Evolutionary conservation across 164 flowering plant species (phyloP), one percentile per base, ranked within the genome.

Genomic region (Piper betle): DNA sequence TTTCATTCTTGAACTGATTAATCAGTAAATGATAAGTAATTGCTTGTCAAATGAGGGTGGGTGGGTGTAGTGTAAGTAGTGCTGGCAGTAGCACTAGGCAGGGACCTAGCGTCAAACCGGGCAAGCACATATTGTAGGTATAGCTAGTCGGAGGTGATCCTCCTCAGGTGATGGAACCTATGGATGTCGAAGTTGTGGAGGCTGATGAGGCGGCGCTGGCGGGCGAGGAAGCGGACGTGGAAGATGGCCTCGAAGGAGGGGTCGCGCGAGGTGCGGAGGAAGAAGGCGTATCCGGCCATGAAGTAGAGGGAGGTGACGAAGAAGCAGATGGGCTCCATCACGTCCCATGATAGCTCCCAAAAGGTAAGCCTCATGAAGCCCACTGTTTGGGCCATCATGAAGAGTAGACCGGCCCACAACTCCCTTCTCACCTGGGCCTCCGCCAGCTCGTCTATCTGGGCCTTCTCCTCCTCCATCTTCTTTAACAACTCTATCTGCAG

Each of bases 281-380:
- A 85, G 73, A 83, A 85, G 20, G 70, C 56, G 46, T 81, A 83
- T 12, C 80, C 86, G 4, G 75, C 75, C 63, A 73, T 74, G 64
- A 80, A 79, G 64, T 81, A 75, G 41, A 68, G 19, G 16, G 91
- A 79, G 4, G 87, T 80, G 15, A 77, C 79, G 58, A 65, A 83
- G 71, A 78, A 82, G 68, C 84, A 77, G 54, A 85, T 75, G 50
- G 91, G 91, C 73, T 81, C 91, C 84, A 85, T 85, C 25, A 85
- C 84, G 55, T 82, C 87, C 86, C 87, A 85, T 6, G 78, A 72
- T 5, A 82, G 72, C 41, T 85, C 91, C 87, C 85, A 82, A 59
- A 85, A 85, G 0, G 87, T 85, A 2, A 85, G 79, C 72, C 87
- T 78, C 78, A 80, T 73, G 73, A 84, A 82, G 39, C 69, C 82